Conservation (phyloP, 2,329 filamentous ascomycete species). For the Aspergillus persii region DNA sequence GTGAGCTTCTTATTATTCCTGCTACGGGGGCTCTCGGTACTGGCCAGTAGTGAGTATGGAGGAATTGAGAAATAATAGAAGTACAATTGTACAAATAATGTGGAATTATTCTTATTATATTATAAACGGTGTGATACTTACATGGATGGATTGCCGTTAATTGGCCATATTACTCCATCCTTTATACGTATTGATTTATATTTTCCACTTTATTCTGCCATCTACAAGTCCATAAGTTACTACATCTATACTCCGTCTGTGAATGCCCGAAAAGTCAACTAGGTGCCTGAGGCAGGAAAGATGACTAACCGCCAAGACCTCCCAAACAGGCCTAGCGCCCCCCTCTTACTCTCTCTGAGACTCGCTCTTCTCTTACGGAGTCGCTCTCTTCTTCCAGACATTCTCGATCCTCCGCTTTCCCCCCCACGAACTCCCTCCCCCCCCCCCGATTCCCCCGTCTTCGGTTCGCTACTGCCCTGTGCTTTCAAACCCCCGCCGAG, state of each 20-base stretch:
- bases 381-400: slow-evolving; percentile 27
- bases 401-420: slow-evolving; percentile 5
- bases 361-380: slow-evolving; percentile 2
- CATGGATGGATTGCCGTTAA: no score
- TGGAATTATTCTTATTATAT: no score
- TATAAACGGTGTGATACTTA: no score
- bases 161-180: no score
- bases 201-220: no score
- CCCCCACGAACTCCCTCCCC: not conserved
- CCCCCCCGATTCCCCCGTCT: slow-evolving; percentile 8
- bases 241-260: no score
- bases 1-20: not conserved
- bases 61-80: not conserved
- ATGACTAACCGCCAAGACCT: not conserved
- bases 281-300: not conserved
- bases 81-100: not conserved
- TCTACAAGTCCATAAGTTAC: no score
- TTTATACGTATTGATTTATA: no score
- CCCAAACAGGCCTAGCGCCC: slow-evolving; percentile 22
- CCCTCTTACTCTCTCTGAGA: slow-evolving; percentile 17
- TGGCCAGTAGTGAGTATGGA: no score
- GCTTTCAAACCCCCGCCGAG: slow-evolving; percentile 1
- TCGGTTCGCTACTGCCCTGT: not conserved
- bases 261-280: no score
- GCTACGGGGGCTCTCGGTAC: no score